These are phyloP conservation scores for Royoungia palumana DNA, from an alignment of 768 basidiomycete genomes.

Conservation along the genomic window DNA sequence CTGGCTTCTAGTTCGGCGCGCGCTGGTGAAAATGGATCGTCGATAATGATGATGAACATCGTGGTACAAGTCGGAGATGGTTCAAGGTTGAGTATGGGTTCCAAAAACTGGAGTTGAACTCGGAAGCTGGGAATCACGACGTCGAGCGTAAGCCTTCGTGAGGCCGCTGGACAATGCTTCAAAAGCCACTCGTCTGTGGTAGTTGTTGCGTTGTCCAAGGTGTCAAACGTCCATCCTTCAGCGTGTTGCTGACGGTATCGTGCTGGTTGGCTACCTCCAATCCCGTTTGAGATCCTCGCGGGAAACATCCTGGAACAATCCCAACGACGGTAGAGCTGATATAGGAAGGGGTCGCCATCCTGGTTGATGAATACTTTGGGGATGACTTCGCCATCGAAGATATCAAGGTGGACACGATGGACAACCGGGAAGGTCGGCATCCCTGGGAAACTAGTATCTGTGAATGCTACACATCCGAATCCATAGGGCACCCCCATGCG, in stretches of 20 bases:
- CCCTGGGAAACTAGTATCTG: constrained; percentile 51
- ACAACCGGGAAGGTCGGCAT: constrained; percentile 63
- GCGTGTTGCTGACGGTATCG: constrained; percentile 47
- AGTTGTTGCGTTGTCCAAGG: constrained; percentile 41
- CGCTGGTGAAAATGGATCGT: constrained; percentile 45
- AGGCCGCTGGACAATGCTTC: constrained; percentile 14
- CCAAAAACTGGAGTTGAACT: constrained; percentile 44
- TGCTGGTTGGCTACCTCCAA: constrained; percentile 46
- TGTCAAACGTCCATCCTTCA: constrained; percentile 46
- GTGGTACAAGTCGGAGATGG: constrained; percentile 41
- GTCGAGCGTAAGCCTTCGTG: constrained; percentile 48
- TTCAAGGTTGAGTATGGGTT: constrained; percentile 42
- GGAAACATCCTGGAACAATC: constrained; percentile 46
- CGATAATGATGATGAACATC: constrained; percentile 59
- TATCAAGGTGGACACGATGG: constrained; percentile 52
- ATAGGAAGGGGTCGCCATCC: constrained; percentile 57
- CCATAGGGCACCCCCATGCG: constrained; percentile 37
- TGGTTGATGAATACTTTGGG: constrained; percentile 56
- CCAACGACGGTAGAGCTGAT: constrained; percentile 59
- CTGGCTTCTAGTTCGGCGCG: constrained; percentile 37
- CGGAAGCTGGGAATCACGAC: constrained; percentile 56
- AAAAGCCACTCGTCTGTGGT: constrained; percentile 38
- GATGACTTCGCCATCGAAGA: constrained; percentile 49
- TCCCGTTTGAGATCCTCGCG: constrained; percentile 39
- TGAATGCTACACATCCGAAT: constrained; percentile 58